A percentile compares a stretch with the other conserved stretches of the same genome.
Evolutionary conservation across 2,329 filamentous ascomycete species (phyloP).

Genomic region (Hypoxylon sp.): DNA sequence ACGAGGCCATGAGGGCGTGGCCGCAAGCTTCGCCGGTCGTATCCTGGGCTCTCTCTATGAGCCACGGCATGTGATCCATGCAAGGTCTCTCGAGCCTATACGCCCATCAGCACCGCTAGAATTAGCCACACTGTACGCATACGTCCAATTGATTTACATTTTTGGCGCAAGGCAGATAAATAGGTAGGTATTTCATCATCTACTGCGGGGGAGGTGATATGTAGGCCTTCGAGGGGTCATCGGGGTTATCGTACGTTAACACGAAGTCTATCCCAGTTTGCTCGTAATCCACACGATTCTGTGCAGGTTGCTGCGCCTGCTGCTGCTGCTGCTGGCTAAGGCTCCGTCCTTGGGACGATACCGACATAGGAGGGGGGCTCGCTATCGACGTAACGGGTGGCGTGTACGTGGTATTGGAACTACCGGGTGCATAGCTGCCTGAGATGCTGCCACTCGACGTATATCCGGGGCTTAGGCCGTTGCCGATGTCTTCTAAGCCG

Average conservation of each 20-base stretch:
- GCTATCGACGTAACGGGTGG: conserved; percentile 64
- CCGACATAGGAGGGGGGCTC: conserved; percentile 59
- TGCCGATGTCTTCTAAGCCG: conserved; percentile 61
- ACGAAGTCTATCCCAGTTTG: conserved; percentile 92
- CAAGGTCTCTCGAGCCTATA: conserved; percentile 91
- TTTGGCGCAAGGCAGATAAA: conserved; percentile 4
- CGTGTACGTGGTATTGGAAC: conserved; percentile 63
- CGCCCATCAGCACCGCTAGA: conserved; percentile 56
- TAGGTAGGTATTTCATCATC: conserved; percentile 40
- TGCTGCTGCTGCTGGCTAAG: conserved; percentile 53
- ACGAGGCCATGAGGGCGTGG: conserved; percentile 94
- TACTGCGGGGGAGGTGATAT: conserved; percentile 74
- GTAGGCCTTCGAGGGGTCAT: conserved; percentile 73
- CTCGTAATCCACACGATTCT: conserved; percentile 76
- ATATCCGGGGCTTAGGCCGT: conserved; percentile 65
- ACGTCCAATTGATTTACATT: conserved; percentile 39
- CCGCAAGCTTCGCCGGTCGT: conserved; percentile 81
- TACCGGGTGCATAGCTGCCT: conserved; percentile 70
- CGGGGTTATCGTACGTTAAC: conserved; percentile 80
- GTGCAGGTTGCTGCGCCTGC: conserved; percentile 49
- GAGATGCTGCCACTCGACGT: conserved; percentile 71
- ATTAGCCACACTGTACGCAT: conserved; percentile 60
- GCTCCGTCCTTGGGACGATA: conserved; percentile 52
- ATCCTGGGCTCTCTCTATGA: conserved; percentile 73
- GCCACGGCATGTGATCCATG: conserved; percentile 89